Conservation (phyloP, 371 early-diverging fungal species). For the Mucor irregularis region DNA sequence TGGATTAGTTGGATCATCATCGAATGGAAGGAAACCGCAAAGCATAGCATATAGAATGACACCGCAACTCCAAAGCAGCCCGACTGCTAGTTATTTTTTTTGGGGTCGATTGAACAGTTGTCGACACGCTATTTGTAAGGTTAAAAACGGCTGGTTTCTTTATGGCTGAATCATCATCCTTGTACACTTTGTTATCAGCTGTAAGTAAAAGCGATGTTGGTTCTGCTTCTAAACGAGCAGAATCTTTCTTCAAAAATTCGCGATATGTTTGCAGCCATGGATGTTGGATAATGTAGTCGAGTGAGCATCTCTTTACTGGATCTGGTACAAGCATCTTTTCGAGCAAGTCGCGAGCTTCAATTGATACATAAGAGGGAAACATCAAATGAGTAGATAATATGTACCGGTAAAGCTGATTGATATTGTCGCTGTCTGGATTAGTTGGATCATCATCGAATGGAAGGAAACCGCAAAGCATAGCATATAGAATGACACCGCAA, state of each 20-base stretch:
- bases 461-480: slow-evolving; percentile 77
- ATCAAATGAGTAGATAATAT: slow-evolving; percentile 59
- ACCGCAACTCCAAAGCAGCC: slow-evolving; percentile 85
- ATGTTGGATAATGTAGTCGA: slow-evolving; percentile 60
- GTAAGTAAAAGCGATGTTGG: too few relatives aligned
- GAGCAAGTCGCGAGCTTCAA: slow-evolving; percentile 59
- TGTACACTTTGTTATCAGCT: too few relatives aligned
- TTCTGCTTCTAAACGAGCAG: too few relatives aligned
- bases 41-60: slow-evolving; percentile 86
- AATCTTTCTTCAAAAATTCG: too few relatives aligned
- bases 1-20: slow-evolving; percentile 80
- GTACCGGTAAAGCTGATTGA: slow-evolving; percentile 66
- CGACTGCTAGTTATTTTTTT: slow-evolving; percentile 2
- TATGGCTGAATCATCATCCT: too few relatives aligned
- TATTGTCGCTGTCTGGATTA: slow-evolving; percentile 72
- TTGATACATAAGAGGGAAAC: slow-evolving; percentile 54
- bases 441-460: slow-evolving; percentile 85
- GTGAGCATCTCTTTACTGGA: slow-evolving; percentile 55
- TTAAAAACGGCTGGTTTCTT: slow-evolving; percentile 37
- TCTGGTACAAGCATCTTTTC: slow-evolving; percentile 67
- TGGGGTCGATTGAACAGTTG: neutral
- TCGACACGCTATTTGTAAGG: slow-evolving; percentile 12
- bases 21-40: slow-evolving; percentile 82
- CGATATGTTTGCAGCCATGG: slow-evolving; percentile 73
- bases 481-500: slow-evolving; percentile 89